Evolutionary conservation across 75 land plant species (phyloP), one percentile per base, ranked within the genome.

Genomic region (Sequoiadendron giganteum): DNA sequence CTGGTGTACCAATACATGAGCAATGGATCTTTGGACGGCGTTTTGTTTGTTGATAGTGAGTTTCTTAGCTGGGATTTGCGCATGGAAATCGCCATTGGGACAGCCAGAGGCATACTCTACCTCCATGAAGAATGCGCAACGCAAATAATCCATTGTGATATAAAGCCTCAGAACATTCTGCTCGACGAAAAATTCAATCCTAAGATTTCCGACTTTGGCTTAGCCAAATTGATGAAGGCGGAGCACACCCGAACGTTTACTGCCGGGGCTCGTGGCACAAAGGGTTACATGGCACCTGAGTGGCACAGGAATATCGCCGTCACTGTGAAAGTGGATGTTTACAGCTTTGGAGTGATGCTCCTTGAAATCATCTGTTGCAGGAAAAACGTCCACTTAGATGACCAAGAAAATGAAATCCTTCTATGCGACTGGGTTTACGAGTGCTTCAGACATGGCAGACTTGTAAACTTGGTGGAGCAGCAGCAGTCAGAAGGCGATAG

Each of bases 201-300:
- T 10, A 83, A 83, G 47, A 36, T 90, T 1, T 90, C 91, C 2
- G 89, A 90, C 70, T 90, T 88, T 55, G 91, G 91, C 2, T 70
- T 90, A 77, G 91, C 91, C 5, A 90, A 90, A 77, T 89, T 90
- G 45, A 30, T 90, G 49, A 82, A 11, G 5, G 36, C 85, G 1
- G 86, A 88, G 39, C 87, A 89, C 81, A 88, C 86, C 16, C 80
- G 87, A 11, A 89, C 87, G 3, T 61, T 61, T 19, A 91, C 90
- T 2, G 16, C 16, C 0, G 87, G 47, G 36, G 87, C 90, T 65
- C 85, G 90, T 34, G 93, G 93, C 13, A 90, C 91, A 4, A 83
- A 65, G 88, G 94, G 95, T 39, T 94, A 94, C 34, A 87, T 94
- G 14, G 94, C 95, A 1, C 93, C 95, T 1, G 95, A 94, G 55